Base-by-base conservation (phyloP, 2,329 filamentous ascomycete species). In the Colletotrichum cordylinicola region DNA sequence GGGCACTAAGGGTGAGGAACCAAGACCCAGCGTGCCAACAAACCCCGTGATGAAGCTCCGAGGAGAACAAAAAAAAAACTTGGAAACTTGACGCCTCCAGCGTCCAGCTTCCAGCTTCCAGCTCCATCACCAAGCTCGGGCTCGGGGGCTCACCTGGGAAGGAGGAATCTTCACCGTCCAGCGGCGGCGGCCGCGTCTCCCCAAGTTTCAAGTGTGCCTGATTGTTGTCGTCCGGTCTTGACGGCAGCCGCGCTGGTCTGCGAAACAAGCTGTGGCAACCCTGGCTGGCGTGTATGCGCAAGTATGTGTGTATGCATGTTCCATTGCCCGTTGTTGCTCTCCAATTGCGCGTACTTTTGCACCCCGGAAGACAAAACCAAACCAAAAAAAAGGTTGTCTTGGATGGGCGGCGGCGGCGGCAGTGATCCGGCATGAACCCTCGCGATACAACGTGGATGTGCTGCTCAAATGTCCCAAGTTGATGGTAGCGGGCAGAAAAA, bases 141-240 rank as follows among this genome's bases (percentile, higher is more conserved):
- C 39, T n/a, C 18, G 39, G 39, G 8, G 58, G n/a, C 37, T 71
- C 48, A 55, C 62, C 37, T 27, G 55, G 58, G 15, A 61, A 21
- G 43, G 67, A 8, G 8, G 67, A 27, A 61, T 55, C 43, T 62
- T 55, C 27, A 43, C 39, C 39, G 39, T 43, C 39, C 18, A 43
- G 39, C 39, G 18, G 52, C 39, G 33, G 56, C 18, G 62, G 56
- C 55, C 39, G 56, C 62, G 56, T 67, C 39, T 39, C 18, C 62
- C 39, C 55, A 37, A 62, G 72, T 67, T 72, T 67, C 69, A 72
- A 72, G 37, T 62, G 24, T 55, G 69, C 62, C 69, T 72, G 39
- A 58, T 62, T 72, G 37, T 60, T 52, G 52, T 71, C 29, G 68
- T 55, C 31, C 35, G 35, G 35, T 31, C n/a, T 52, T 70, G 43